phyloP scores from a whole-genome alignment of 2,329 filamentous ascomycete genomes.

The Bipolaris gigantea region DNA sequence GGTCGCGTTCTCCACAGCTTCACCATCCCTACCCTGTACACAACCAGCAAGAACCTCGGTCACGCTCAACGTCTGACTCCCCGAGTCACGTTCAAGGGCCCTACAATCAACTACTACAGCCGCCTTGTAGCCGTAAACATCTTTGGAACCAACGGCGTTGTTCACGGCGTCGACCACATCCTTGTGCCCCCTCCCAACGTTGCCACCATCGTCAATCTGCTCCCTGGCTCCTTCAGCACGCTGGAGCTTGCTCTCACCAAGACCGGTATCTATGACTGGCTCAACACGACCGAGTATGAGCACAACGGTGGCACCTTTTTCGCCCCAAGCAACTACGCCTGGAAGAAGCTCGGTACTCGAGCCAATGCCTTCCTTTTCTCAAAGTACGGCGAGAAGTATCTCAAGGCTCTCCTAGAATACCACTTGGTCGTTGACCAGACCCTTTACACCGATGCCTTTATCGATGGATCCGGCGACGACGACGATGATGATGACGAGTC shows the following conservation, averaged over 20 bases:
- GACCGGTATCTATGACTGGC: conserved; percentile 67
- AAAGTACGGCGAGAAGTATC: conserved; percentile 70
- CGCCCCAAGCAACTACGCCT: conserved; percentile 80
- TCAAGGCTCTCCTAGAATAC: conserved; percentile 77
- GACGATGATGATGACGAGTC: conserved; percentile 22
- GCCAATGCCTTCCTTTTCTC: conserved; percentile 88
- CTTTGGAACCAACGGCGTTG: conserved; percentile 74
- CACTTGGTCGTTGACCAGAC: conserved; percentile 74
- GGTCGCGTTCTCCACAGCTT: conserved; percentile 67
- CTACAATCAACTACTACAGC: conserved; percentile 77
- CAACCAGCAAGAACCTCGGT: conserved; percentile 60
- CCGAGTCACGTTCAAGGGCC: conserved; percentile 63
- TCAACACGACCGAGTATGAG: conserved; percentile 54
- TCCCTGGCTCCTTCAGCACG: conserved; percentile 76
- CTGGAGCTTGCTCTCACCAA: conserved; percentile 73
- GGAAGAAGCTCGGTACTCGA: conserved; percentile 68
- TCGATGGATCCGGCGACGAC: conserved; percentile 51
- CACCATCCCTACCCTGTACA: conserved; percentile 70
- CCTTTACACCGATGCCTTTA: conserved; percentile 82
- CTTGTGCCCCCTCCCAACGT: conserved; percentile 74
- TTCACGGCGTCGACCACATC: conserved; percentile 75
- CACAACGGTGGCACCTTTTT: conserved; percentile 74
- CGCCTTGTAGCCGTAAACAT: conserved; percentile 71
- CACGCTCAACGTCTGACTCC: conserved; percentile 70
- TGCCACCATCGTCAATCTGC: conserved; percentile 63